Percentiles rank a stretch among this genome's conserved stretches.
phyloP scores from a whole-genome alignment of 2,329 filamentous ascomycete species.

The Aspergillus ustus region DNA sequence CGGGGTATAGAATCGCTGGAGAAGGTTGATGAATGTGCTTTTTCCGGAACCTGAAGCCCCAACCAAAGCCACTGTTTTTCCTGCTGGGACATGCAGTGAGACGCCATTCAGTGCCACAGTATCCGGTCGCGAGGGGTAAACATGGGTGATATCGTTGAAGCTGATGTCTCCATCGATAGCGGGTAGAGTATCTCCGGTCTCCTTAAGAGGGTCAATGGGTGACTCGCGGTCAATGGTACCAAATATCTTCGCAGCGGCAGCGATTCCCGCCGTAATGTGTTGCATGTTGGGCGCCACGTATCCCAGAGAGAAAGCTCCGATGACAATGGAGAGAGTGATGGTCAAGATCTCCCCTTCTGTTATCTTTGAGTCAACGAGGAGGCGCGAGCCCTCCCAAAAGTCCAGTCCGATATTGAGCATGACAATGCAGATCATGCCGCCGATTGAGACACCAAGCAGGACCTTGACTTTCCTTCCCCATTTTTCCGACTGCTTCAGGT shows the following conservation, averaged over 20 bases:
- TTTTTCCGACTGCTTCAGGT: constrained; percentile 73
- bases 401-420: constrained; percentile 86
- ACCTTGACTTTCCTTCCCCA: constrained; percentile 78
- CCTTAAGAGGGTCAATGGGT: constrained; percentile 76
- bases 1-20: constrained; percentile 93
- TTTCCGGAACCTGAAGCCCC: constrained; percentile 95
- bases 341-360: constrained; percentile 75
- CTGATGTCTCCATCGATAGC: constrained; percentile 77
- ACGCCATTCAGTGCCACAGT: constrained; percentile 87
- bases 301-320: constrained; percentile 88
- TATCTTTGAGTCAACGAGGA: constrained; percentile 69
- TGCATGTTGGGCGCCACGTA: constrained; percentile 85
- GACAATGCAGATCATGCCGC: constrained; percentile 79
- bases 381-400: constrained; percentile 85
- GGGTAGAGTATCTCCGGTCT: constrained; percentile 72
- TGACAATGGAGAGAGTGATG: constrained; percentile 88
- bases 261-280: constrained; percentile 80
- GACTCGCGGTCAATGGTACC: constrained; percentile 88
- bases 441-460: constrained; percentile 76
- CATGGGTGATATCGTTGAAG: constrained; percentile 82
- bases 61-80: constrained; percentile 93
- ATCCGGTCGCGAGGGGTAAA: constrained; percentile 91
- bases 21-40: constrained; percentile 87
- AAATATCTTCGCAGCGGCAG: constrained; percentile 89
- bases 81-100: constrained; percentile 77